phyloP scores from a whole-genome alignment of 2,329 filamentous ascomycete species.

The Penicillium oxalicum region DNA sequence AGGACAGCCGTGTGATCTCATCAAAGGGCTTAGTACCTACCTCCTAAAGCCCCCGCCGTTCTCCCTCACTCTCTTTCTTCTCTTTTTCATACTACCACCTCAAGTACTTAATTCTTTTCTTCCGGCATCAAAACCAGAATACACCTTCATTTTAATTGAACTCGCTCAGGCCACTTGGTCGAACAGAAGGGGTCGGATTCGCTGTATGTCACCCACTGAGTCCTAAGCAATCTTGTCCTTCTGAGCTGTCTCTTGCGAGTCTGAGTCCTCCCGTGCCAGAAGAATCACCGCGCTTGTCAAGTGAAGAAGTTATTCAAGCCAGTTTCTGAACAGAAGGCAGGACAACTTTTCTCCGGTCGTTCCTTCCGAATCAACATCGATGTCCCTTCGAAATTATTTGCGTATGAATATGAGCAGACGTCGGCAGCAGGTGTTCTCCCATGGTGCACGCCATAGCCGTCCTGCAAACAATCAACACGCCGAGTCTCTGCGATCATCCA shows the following conservation, averaged over 20 bases:
- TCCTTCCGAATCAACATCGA: neutral
- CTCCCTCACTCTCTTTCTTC: neutral
- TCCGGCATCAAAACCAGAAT: slow-evolving; percentile 1
- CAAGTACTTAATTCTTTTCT: neutral
- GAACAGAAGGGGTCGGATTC: slow-evolving; percentile 16
- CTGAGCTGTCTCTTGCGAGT: too few relatives aligned
- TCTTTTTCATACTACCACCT: neutral
- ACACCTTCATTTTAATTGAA: slow-evolving; percentile 7
- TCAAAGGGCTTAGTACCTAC: too few relatives aligned
- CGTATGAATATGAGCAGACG: neutral
- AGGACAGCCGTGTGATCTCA: too few relatives aligned
- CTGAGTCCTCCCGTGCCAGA: too few relatives aligned
- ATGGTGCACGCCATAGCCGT: slow-evolving; percentile 1
- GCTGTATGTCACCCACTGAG: slow-evolving; percentile 5
- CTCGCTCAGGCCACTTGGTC: slow-evolving; percentile 7
- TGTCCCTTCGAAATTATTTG: too few relatives aligned
- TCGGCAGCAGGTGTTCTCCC: neutral
- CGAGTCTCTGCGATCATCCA: slow-evolving; percentile 3
- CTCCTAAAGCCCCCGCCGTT: too few relatives aligned
- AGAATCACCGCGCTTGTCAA: too few relatives aligned
- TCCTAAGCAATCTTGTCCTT: slow-evolving; percentile 8
- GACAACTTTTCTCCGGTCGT: too few relatives aligned
- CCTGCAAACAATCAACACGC: slow-evolving; percentile 3
- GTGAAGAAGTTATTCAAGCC: too few relatives aligned
- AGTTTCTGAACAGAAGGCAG: too few relatives aligned